phyloP scores from a whole-genome alignment of 352 stramenopile species.

The Pythium sp. region DNA sequence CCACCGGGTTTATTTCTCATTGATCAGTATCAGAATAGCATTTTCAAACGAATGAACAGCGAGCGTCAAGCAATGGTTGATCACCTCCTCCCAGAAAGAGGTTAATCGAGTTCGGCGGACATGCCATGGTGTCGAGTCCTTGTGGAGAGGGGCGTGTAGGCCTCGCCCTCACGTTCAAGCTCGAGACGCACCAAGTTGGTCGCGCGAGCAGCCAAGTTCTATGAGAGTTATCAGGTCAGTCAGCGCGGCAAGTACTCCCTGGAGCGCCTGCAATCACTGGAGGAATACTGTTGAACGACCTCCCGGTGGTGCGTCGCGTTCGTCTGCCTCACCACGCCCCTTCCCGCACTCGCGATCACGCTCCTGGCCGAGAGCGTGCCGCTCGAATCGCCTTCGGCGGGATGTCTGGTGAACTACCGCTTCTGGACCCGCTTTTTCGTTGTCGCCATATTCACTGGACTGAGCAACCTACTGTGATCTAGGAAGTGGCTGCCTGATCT shows the following conservation, averaged over 20 bases:
- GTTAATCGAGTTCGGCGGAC: no score
- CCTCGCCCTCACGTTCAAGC: neutral
- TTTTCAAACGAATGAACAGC: neutral
- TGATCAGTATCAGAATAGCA: no score
- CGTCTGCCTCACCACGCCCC: neutral
- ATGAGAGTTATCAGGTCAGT: neutral
- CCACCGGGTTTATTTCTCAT: no score
- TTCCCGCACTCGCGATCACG: neutral
- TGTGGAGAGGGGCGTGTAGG: neutral
- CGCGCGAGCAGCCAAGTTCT: neutral
- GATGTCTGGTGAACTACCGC: neutral
- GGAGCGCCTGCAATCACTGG: neutral
- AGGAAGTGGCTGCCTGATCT: neutral
- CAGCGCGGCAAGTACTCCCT: neutral
- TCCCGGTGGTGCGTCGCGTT: neutral
- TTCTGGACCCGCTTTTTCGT: neutral
- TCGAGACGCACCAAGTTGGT: neutral
- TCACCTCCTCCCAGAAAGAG: no score
- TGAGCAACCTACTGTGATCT: neutral
- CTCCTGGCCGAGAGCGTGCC: neutral
- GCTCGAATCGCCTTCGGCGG: neutral
- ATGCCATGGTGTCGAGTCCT: neutral
- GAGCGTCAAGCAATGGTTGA: neutral
- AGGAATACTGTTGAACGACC: neutral
- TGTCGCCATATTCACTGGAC: neutral